Conservation (phyloP, 225 moss, liverwort and hornwort genomes). For the Marchantia polymorpha region DNA sequence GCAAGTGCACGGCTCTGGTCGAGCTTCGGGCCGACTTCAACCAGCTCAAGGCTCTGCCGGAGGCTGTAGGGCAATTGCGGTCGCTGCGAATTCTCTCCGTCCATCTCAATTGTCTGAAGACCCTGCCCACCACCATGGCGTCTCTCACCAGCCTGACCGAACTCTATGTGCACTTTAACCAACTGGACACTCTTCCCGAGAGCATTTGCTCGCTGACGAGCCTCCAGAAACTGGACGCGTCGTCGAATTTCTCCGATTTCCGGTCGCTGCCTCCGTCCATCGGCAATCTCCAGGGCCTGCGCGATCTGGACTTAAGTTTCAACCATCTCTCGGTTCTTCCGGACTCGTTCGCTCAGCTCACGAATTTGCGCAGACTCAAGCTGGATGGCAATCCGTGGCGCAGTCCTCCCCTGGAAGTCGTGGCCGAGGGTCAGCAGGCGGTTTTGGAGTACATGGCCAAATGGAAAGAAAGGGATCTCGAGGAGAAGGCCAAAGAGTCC, state of each 20-base stretch:
- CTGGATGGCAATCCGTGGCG: slow-evolving; percentile 61
- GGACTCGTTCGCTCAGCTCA: slow-evolving; percentile 66
- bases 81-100: slow-evolving; percentile 60
- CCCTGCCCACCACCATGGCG: slow-evolving; percentile 72
- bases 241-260: slow-evolving; percentile 77
- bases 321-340: slow-evolving; percentile 69
- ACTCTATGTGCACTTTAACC: slow-evolving; percentile 66
- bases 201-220: slow-evolving; percentile 62
- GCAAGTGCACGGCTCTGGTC: slow-evolving; percentile 66
- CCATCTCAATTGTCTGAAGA: slow-evolving; percentile 61
- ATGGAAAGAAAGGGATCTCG: slow-evolving; percentile 53
- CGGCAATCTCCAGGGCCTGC: slow-evolving; percentile 68
- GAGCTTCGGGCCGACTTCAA: slow-evolving; percentile 78
- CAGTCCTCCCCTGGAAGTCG: slow-evolving; percentile 60
- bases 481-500: slow-evolving; percentile 37
- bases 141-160: slow-evolving; percentile 70
- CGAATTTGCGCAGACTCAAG: slow-evolving; percentile 68
- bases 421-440: slow-evolving; percentile 39
- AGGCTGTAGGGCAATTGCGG: slow-evolving; percentile 65
- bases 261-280: slow-evolving; percentile 62
- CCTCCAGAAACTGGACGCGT: slow-evolving; percentile 63
- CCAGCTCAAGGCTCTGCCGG: slow-evolving; percentile 77
- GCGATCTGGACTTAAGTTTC: slow-evolving; percentile 64
- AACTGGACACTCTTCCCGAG: slow-evolving; percentile 69
- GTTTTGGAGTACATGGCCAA: slow-evolving; percentile 50